Conservation (phyloP, 2,329 filamentous ascomycete species). For the Lecanicillium sp. region DNA sequence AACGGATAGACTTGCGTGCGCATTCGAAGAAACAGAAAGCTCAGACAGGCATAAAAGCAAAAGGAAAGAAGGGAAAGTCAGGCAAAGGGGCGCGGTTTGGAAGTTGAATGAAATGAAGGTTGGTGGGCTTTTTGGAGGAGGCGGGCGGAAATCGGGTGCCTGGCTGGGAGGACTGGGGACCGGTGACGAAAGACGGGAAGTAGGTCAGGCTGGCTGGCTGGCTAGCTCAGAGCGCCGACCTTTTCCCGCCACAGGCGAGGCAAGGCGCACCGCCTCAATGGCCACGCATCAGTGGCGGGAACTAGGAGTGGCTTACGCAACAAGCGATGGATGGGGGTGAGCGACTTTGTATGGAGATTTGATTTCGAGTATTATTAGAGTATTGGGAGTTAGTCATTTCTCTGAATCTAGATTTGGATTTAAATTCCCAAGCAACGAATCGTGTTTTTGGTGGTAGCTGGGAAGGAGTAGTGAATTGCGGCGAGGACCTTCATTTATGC, state of each 20-base stretch:
- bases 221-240: constrained; percentile 9
- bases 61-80: neutral
- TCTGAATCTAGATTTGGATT: too few relatives aligned
- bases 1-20: neutral
- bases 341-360: too few relatives aligned
- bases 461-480: too few relatives aligned
- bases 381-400: too few relatives aligned
- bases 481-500: too few relatives aligned
- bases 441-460: too few relatives aligned
- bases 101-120: constrained; percentile 6
- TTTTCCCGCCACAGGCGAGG: constrained; percentile 10
- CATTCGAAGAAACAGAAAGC: neutral
- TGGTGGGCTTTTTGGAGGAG: constrained; percentile 8
- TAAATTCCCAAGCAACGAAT: too few relatives aligned
- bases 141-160: constrained; percentile 12
- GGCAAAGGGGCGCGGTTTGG: neutral
- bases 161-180: constrained; percentile 3
- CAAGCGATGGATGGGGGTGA: neutral
- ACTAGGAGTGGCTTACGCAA: constrained; percentile 9
- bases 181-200: constrained; percentile 14
- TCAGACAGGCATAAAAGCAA: neutral
- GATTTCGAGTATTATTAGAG: too few relatives aligned
- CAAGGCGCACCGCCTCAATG: constrained; percentile 14
- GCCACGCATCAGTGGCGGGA: constrained; percentile 11
- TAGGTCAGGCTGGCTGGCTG: too few relatives aligned